phyloP scores from a whole-genome alignment of 2,329 filamentous ascomycete genomes.

The Harringtonia lauricola region DNA sequence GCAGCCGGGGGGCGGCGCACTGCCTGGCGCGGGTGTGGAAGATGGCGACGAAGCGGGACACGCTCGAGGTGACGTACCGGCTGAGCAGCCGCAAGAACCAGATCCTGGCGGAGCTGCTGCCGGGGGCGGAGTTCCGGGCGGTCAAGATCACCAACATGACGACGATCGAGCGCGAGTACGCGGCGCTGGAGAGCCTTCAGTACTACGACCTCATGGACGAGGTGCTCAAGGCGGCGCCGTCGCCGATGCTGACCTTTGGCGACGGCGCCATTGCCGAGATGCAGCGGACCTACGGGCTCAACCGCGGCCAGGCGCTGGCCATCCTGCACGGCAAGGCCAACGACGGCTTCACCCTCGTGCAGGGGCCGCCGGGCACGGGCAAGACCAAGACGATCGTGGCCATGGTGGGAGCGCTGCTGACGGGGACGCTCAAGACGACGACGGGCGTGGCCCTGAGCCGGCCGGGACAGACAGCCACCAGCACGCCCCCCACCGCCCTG shows the following conservation, averaged over 20 bases:
- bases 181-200: conserved; percentile 77
- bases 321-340: conserved; percentile 90
- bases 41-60: conserved; percentile 68
- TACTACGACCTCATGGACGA: conserved; percentile 96
- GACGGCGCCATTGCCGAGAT: conserved; percentile 60
- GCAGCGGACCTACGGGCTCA: conserved; percentile 71
- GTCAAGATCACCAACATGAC: conserved; percentile 87
- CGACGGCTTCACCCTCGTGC: conserved; percentile 92
- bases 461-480: conserved; percentile 19
- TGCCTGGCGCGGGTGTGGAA: conserved; percentile 79
- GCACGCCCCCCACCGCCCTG: conserved; percentile 21
- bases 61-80: conserved; percentile 76
- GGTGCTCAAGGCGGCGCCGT: conserved; percentile 75
- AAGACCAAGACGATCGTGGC: conserved; percentile 98
- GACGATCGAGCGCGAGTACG: conserved; percentile 91
- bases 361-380: conserved; percentile 90
- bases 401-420: conserved; percentile 81
- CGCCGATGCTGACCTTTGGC: conserved; percentile 72
- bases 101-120: conserved; percentile 51
- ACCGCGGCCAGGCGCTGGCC: conserved; percentile 80
- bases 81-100: conserved; percentile 58
- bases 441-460: conserved; percentile 35
- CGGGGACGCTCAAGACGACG: conserved; percentile 34
- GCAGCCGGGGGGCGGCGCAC: conserved; percentile 54
- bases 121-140: conserved; percentile 59